Evolutionary conservation across 176 grass and related monocot genomes (phyloP).

Genomic region (Urochloa ruziziensis): DNA sequence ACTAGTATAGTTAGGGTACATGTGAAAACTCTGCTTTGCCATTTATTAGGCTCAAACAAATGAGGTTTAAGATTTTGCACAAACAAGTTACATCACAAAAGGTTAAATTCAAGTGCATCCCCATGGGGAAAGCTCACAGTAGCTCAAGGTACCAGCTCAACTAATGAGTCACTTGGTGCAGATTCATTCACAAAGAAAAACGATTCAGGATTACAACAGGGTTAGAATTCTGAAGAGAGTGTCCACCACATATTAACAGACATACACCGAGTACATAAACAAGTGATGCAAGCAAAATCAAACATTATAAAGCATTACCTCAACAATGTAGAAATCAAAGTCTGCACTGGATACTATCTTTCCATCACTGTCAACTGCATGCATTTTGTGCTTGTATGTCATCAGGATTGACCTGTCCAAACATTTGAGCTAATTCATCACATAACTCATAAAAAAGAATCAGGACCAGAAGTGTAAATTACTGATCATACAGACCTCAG

Average conservation of each 20-base stretch:
- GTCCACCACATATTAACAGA: not conserved
- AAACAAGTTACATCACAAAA: not conserved
- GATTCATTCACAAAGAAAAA: not conserved
- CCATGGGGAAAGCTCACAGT: not conserved
- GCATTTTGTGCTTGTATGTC: slow-evolving; percentile 99
- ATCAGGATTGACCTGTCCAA: slow-evolving; percentile 80
- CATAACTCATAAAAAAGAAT: not conserved
- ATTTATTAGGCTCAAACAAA: not conserved
- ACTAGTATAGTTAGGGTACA: not conserved
- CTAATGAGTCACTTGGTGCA: not conserved
- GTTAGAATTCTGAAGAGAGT: not conserved
- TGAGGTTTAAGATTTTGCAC: not conserved
- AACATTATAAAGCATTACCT: slow-evolving; percentile 44
- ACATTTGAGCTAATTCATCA: not conserved
- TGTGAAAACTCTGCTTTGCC: not conserved
- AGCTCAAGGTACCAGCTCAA: not conserved
- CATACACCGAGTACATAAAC: not conserved
- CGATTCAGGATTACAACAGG: not conserved
- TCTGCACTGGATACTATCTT: slow-evolving; percentile 88
- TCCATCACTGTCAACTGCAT: slow-evolving; percentile 80
- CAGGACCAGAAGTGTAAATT: not conserved
- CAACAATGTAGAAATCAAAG: slow-evolving; percentile 84
- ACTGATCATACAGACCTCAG: slow-evolving; percentile 61
- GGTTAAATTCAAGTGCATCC: not conserved
- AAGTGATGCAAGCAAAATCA: not conserved